Evolutionary conservation across 768 basidiomycete species (phyloP).

Genomic region (Leucosporidium yakuticum): DNA sequence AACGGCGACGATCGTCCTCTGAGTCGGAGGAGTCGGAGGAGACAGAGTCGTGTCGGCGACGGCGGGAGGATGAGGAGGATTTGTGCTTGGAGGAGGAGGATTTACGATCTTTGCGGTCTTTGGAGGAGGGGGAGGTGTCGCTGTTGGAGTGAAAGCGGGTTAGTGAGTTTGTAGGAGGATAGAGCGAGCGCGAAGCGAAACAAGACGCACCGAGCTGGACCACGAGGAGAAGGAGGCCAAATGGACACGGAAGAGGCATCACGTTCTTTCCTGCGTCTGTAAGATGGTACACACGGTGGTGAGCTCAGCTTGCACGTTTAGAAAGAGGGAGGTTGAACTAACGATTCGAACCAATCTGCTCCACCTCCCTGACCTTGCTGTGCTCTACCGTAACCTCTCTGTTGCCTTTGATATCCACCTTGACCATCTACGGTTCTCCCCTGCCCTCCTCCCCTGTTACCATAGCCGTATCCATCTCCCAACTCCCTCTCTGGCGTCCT

Average conservation of each 20-base stretch:
- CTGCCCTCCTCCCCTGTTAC: conserved; percentile 18
- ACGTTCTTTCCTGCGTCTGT: conserved; percentile 66
- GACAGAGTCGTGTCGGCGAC: background rate
- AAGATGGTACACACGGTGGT: background rate
- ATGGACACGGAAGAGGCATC: conserved; percentile 55
- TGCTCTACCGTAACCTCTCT: conserved; percentile 24
- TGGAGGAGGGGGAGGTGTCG: background rate
- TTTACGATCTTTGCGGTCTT: background rate
- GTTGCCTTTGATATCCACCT: conserved; percentile 35
- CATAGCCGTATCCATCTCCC: conserved; percentile 5
- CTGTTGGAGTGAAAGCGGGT: background rate
- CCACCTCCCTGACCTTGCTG: conserved; percentile 43
- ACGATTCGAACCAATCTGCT: conserved; percentile 66
- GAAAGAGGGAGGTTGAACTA: background rate
- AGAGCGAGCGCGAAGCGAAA: background rate
- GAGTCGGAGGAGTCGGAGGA: background rate
- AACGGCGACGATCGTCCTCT: conserved; percentile 5
- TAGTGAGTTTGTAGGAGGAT: background rate
- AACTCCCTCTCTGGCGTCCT: conserved; percentile 29
- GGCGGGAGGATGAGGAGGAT: conserved; percentile 50
- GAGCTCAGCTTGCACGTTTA: background rate
- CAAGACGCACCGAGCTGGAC: conserved; percentile 50
- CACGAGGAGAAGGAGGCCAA: conserved; percentile 80
- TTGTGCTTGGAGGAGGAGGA: conserved; percentile 39
- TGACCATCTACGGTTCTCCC: conserved; percentile 37